Evolutionary conservation across 306 rosid genomes (phyloP), one percentile per base, ranked within the genome.

Genomic region (Ormosia emarginata): DNA sequence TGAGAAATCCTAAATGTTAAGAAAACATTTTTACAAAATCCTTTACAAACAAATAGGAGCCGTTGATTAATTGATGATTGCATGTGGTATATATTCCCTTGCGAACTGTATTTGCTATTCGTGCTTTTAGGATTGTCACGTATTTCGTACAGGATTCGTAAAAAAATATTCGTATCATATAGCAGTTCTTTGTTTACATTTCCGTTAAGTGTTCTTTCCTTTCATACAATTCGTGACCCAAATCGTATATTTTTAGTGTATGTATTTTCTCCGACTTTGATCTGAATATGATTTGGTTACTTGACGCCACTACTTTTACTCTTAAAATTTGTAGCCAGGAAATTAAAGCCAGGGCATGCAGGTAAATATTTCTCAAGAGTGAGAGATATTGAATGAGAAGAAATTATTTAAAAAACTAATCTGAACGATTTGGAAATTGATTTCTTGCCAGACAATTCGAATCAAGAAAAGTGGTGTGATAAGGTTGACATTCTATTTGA

Each of bases 401-500:
- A 34, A 41, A 67, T 52, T 34, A 66, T 24, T 37, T 52, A 29
- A n/a, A 67, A 37, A 39, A 13, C 39, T 1, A 41, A 40, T 32
- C 15, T 58, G 7, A 69, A 7, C 24, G 3, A 50, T 11, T 13
- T 32, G 41, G n/a, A 57, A 50, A 62, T 37, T 29, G 6, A 49
- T 77, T 58, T 44, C 41, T 34, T 56, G 56, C 64, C 67, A 52
- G 34, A 37, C 8, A 44, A 57, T 67, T 82, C 30, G 71, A 75
- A 67, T 62, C 34, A 63, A 36, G 53, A 69, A 77, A 73, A 83
- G 61, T 40, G 61, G 53, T 50, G 64, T 17, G 34, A 61, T 70
- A 30, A 39, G 68, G 81, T 79, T 74, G 78, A 84, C 81, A 79
- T 74, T 79, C 58, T 53, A 64, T 30, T 30, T 10, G 30, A 67